These are phyloP conservation scores for Colletotrichum sublineola DNA, from an alignment of 2,329 filamentous ascomycete species.

Conservation along the genomic window DNA sequence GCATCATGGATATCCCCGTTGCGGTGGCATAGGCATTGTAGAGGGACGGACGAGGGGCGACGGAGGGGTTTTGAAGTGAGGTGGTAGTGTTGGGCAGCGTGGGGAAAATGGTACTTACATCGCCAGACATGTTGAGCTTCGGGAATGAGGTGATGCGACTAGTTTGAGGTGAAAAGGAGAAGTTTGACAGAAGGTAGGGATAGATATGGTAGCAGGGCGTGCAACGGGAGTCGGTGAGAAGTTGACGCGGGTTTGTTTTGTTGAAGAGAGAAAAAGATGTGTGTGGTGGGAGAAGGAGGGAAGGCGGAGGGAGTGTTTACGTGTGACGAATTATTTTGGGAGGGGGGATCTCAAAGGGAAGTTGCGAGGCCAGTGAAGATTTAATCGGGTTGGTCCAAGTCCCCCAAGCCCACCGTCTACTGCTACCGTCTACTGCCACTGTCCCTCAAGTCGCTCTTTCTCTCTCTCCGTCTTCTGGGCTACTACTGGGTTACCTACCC, in stretches of 20 bases:
- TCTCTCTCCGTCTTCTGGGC: slow-evolving; percentile 22
- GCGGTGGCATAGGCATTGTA: slow-evolving; percentile 29
- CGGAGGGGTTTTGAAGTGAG: slow-evolving; percentile 38
- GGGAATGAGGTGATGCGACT: slow-evolving; percentile 28
- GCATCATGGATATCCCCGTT: slow-evolving; percentile 20
- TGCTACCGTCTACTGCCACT: not conserved
- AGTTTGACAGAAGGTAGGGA: slow-evolving; percentile 25
- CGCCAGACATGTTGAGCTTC: slow-evolving; percentile 43
- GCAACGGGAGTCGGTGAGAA: slow-evolving; percentile 33
- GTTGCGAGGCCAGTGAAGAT: slow-evolving; percentile 42
- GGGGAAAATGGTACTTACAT: slow-evolving; percentile 43
- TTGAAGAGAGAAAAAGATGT: slow-evolving; percentile 39
- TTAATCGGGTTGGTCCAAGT: slow-evolving; percentile 41
- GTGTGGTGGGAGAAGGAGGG: slow-evolving; percentile 39
- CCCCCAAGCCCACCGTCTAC: not conserved
- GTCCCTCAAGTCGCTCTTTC: slow-evolving; percentile 15
- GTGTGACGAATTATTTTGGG: slow-evolving; percentile 43
- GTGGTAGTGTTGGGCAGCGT: slow-evolving; percentile 38
- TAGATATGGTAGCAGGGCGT: slow-evolving; percentile 31
- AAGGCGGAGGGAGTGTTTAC: slow-evolving; percentile 41
- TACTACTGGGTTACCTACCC: slow-evolving; percentile 29
- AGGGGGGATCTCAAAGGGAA: slow-evolving; percentile 37
- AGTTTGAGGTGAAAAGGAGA: slow-evolving; percentile 29
- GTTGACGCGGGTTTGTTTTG: slow-evolving; percentile 42
- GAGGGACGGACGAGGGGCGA: slow-evolving; percentile 30